Base-by-base conservation (phyloP, 768 basidiomycete species). In the Tricholomella constricta region DNA sequence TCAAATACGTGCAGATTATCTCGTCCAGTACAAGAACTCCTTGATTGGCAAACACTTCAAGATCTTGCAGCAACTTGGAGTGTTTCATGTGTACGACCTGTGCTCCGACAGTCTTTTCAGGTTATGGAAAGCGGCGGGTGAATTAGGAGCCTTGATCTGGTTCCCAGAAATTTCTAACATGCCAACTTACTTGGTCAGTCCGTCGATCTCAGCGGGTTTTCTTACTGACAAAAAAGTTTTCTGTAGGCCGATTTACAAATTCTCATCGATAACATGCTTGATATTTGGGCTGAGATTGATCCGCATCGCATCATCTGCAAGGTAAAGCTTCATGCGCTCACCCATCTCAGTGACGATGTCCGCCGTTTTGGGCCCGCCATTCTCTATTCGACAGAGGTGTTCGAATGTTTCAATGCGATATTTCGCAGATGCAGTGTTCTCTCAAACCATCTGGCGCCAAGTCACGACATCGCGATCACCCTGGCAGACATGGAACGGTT, bases 391-490 rank as follows among this genome's bases (percentile, higher is more conserved):
- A 71, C 70, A 0, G 68, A 72, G 27, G 50, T 58, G 1, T 75
- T 68, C 44, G 73, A 77, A 48, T 70, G 66, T 44, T 77, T 59
- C 45, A 76, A 77, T 56, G 68, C 66, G 0, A 55, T 76, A 2
- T 75, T 76, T 40, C 65, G 67, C 0, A 25, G 67, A 1, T 70
- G 69, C 42, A 69, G 65, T 4, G 55, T 76, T 12, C 55, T 67
- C 12, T 65, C 63, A 6, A 77, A 77, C 44, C 74, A 71, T 25
- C 69, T 66, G 19, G 69, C 72, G 0, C 72, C 75, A 1, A 74
- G 76, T 17, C 65, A 66, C 3, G 67, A 70, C 43, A 68, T 75
- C 36, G 69, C 72, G 0, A 8, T 43, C 0, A 52, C 60, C 1
- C 64, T 76, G 12, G 56, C 62, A 0, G 57, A 62, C 63, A 69